These are phyloP conservation scores for Ogataea pignaliae DNA, from an alignment of 805 yeast genomes.

Conservation along the genomic window DNA sequence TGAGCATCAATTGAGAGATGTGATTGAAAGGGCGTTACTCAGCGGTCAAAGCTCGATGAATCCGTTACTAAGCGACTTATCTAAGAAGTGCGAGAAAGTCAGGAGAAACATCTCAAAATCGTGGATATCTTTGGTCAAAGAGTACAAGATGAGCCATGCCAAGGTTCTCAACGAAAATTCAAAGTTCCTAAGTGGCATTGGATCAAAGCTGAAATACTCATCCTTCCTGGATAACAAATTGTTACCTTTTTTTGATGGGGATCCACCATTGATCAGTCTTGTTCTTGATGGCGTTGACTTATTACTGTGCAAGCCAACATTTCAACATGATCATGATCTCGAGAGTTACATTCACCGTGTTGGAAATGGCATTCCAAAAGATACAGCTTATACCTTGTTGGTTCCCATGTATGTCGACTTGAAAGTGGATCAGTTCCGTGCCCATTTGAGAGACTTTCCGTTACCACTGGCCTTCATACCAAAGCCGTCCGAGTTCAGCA, in stretches of 20 bases:
- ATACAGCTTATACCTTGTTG: conserved; percentile 61
- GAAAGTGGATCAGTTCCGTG: conserved; percentile 54
- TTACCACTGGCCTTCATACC: conserved; percentile 78
- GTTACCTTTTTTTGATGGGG: conserved; percentile 36
- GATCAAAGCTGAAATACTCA: conserved; percentile 33
- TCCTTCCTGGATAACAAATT: conserved; percentile 40
- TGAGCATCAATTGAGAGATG: neutral
- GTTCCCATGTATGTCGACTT: conserved; percentile 61
- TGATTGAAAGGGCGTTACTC: neutral
- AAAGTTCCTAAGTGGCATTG: conserved; percentile 38
- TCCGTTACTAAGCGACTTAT: conserved; percentile 6
- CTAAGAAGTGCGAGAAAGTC: conserved; percentile 15
- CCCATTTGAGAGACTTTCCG: conserved; percentile 82
- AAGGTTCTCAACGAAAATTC: conserved; percentile 37
- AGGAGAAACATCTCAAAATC: conserved; percentile 37
- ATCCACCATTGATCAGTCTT: conserved; percentile 48
- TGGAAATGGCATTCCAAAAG: conserved; percentile 81
- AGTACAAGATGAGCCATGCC: conserved; percentile 37
- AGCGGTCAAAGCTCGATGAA: neutral
- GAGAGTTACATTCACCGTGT: conserved; percentile 61
- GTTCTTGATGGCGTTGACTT: conserved; percentile 45
- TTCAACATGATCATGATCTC: conserved; percentile 41
- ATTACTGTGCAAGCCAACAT: conserved; percentile 41
- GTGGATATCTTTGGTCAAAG: conserved; percentile 67
- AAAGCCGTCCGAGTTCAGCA: conserved; percentile 4